phyloP scores from a whole-genome alignment of 2,329 filamentous ascomycete species.

The Colletotrichum horii region DNA sequence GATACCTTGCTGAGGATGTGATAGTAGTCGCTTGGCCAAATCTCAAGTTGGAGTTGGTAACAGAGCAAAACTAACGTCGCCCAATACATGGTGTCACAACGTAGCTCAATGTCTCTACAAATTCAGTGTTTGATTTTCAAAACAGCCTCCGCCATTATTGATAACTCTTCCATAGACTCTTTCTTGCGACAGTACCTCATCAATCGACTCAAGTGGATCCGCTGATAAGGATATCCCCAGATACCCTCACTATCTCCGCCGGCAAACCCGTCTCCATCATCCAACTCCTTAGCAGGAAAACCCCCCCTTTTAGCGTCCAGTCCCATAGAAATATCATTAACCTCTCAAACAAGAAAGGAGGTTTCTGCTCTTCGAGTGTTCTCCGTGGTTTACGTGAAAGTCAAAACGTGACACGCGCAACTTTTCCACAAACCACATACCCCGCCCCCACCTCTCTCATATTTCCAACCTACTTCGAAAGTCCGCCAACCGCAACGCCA shows the following conservation, averaged over 20 bases:
- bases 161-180: background rate
- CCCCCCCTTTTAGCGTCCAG: background rate
- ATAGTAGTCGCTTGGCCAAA: background rate
- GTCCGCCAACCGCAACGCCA: too few species aligned
- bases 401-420: background rate
- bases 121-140: background rate
- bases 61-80: background rate
- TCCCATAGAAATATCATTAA: background rate
- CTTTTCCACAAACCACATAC: background rate
- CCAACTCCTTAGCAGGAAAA: background rate
- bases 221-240: background rate
- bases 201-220: background rate
- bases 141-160: background rate
- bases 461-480: background rate
- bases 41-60: background rate
- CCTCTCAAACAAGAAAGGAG: background rate
- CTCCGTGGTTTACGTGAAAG: background rate
- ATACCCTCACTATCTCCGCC: background rate
- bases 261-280: background rate
- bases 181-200: background rate
- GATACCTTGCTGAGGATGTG: background rate
- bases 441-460: background rate
- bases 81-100: background rate
- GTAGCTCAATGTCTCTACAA: background rate
- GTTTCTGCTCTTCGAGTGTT: background rate